phyloP scores from a whole-genome alignment of 345 rosid species.

The Citrus sinensis region DNA sequence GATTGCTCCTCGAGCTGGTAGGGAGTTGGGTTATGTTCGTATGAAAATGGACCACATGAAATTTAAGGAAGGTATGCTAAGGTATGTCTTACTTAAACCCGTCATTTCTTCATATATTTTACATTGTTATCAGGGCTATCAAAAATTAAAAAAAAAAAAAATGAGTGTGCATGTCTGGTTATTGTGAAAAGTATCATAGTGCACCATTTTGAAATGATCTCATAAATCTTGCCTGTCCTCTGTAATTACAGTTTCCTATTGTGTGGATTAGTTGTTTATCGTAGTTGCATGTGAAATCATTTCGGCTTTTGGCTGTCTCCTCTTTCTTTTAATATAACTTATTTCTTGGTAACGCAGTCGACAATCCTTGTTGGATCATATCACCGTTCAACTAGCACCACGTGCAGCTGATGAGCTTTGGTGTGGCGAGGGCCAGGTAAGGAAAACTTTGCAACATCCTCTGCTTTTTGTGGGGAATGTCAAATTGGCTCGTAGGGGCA shows the following conservation, averaged over 20 bases:
- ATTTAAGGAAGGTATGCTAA: slow-evolving; percentile 82
- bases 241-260: not conserved
- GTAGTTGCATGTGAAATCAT: not conserved
- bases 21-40: slow-evolving; percentile 88
- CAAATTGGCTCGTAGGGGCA: not conserved
- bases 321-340: not conserved
- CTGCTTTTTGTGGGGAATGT: not conserved
- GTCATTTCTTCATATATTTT: not conserved
- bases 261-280: not conserved
- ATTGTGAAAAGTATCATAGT: not conserved
- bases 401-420: slow-evolving; percentile 97
- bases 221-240: not conserved
- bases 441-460: slow-evolving; percentile 12
- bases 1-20: slow-evolving; percentile 89
- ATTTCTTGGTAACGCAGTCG: slow-evolving; percentile 47
- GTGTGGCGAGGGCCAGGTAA: slow-evolving; percentile 83
- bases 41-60: slow-evolving; percentile 83
- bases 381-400: slow-evolving; percentile 94
- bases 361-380: slow-evolving; percentile 85
- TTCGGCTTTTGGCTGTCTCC: not conserved
- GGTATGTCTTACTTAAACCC: slow-evolving; percentile 28
- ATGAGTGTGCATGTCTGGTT: not conserved
- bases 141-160: not conserved
- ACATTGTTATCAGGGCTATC: not conserved
- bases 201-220: not conserved